Base-by-base conservation (phyloP, 129 eudicot genomes). In the Arctium lappa region DNA sequence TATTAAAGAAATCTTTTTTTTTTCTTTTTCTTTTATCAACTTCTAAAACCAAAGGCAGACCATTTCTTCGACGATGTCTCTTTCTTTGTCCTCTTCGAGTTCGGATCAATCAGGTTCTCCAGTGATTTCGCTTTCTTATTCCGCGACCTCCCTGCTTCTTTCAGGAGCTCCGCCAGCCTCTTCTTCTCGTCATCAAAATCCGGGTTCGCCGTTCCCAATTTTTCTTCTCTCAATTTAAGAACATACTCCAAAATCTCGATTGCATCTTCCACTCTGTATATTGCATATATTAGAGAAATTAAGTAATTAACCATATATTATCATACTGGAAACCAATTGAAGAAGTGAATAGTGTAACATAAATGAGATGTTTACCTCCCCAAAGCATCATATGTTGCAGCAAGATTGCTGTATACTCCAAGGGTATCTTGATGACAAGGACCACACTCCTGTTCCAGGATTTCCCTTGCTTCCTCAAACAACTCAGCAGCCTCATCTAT, bases 361-460 rank as follows among this genome's bases (percentile, higher is more conserved):
- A 12, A 38, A 42, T 9, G 10, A 80, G 70, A 80, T 79, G 16
- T 16, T 84, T 89, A 95, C 98, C 99, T 95, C 83, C 99, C 99
- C 92, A 95, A 83, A 39, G 99, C 99, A 85, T 93, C 99, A 84
- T 95, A 95, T 73, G 99, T 95, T 18, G 99, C 99, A 70, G 99
- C 99, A 77, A 95, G 98, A 86, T 95, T 95, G 87, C 99, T 95
- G 62, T 95, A 95, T 3, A 95, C 98, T 40, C 99, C 99, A 81
- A 95, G 98, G 4, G 99, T 93, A 85, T 95, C 99, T 86, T 93
- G 99, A 85, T 95, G 99, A 83, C 97, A 91, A 33, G 95, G 99
- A 11, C 98, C 99, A 11, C 95, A 95, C 81, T 93, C 99, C 76
- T 89, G 95, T 85, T 95, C 99, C 70, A 95, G 82, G 79, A 95